These are phyloP conservation scores for Rauvolfia tetraphylla DNA, from an alignment of 257 asterid species.

Conservation along the genomic window DNA sequence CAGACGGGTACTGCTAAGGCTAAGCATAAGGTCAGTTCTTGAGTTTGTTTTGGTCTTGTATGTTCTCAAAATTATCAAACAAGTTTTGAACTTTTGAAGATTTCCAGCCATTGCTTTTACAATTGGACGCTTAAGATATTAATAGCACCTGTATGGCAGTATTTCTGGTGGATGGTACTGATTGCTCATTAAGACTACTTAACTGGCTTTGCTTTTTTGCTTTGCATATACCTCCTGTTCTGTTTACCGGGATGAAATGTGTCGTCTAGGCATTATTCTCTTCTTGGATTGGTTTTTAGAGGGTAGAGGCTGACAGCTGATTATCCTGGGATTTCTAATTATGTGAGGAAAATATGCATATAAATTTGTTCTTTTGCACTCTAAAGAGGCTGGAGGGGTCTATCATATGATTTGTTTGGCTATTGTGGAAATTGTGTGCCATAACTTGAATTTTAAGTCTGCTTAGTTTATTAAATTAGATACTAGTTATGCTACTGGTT, in stretches of 20 bases:
- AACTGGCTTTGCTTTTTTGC: neutral
- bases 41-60: neutral
- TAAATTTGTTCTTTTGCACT: too few species aligned
- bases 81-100: neutral
- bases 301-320: too few species aligned
- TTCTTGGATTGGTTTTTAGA: neutral
- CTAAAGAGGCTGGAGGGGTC: too few species aligned
- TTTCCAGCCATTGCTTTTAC: neutral
- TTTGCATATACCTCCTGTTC: neutral
- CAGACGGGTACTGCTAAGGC: slow-evolving; percentile 88
- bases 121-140: neutral
- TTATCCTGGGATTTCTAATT: too few species aligned
- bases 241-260: neutral
- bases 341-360: too few species aligned
- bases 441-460: too few species aligned
- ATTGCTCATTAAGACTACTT: neutral
- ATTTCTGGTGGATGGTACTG: neutral
- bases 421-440: too few species aligned
- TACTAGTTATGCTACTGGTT: neutral
- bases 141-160: too few species aligned
- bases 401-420: too few species aligned
- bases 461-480: too few species aligned
- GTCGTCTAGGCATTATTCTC: neutral
- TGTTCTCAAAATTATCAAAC: neutral
- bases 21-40: slow-evolving; percentile 71